These are phyloP conservation scores for Pseudogymnoascus destructans DNA, from an alignment of 2,329 filamentous ascomycete species.

Conservation along the genomic window DNA sequence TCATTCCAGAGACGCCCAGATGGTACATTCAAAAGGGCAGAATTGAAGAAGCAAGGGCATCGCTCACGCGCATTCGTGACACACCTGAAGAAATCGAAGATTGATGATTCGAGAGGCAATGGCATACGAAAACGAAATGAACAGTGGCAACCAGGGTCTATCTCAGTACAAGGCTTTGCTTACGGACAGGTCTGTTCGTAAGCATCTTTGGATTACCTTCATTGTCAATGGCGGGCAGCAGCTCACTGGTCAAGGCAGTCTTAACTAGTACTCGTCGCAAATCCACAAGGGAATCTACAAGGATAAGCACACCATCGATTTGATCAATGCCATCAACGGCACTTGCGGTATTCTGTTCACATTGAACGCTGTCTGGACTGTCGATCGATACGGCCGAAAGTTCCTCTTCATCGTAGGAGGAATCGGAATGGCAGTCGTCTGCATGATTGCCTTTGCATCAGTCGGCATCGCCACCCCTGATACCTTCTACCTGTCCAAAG, in stretches of 20 bases:
- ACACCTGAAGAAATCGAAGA: slow-evolving; percentile 53
- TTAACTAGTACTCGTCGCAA: slow-evolving; percentile 61
- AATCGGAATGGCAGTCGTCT: slow-evolving; percentile 51
- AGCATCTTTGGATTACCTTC: slow-evolving; percentile 51
- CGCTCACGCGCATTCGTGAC: slow-evolving; percentile 47
- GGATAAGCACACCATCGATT: slow-evolving; percentile 44
- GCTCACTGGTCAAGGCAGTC: slow-evolving; percentile 57
- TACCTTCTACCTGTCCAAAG: not conserved
- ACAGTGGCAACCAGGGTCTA: slow-evolving; percentile 47
- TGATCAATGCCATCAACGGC: slow-evolving; percentile 64
- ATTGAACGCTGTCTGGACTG: slow-evolving; percentile 59
- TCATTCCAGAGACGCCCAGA: slow-evolving; percentile 56
- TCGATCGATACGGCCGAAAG: slow-evolving; percentile 57
- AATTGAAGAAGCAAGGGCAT: slow-evolving; percentile 43
- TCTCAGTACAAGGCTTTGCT: slow-evolving; percentile 55
- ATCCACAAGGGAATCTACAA: slow-evolving; percentile 62
- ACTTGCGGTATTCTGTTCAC: slow-evolving; percentile 63
- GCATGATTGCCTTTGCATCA: slow-evolving; percentile 53
- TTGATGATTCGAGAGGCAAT: slow-evolving; percentile 52
- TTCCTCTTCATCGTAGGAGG: slow-evolving; percentile 57
- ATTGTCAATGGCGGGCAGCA: slow-evolving; percentile 59
- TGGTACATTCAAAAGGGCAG: slow-evolving; percentile 53
- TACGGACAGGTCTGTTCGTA: slow-evolving; percentile 55
- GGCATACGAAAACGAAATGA: slow-evolving; percentile 58
- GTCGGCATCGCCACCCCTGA: slow-evolving; percentile 43